Evolutionary conservation across 2,329 filamentous ascomycete genomes (phyloP).

Genomic region (Neopestalotiopsis rosae): DNA sequence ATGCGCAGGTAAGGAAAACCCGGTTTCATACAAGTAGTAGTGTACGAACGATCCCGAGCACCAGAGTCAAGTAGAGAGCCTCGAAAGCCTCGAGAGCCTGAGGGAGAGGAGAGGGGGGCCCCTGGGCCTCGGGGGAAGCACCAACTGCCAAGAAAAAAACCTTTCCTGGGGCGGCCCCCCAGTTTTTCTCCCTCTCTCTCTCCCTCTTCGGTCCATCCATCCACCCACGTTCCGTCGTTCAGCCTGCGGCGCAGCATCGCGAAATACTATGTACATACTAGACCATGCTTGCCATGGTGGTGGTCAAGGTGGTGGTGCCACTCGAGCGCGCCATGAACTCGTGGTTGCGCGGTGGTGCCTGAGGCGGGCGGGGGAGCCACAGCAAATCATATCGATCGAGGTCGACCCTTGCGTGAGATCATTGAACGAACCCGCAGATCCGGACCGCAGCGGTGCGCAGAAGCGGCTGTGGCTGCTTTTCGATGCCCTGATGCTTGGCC

Average conservation of each 20-base stretch:
- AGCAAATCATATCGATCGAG: neutral
- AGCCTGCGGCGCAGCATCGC: neutral
- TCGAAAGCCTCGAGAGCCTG: too few species aligned
- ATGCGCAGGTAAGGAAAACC: too few species aligned
- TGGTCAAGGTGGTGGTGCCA: neutral
- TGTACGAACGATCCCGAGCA: too few species aligned
- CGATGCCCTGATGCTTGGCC: neutral
- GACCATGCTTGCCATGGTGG: neutral
- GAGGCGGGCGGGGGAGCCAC: neutral
- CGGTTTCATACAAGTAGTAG: too few species aligned
- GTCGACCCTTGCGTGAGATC: neutral
- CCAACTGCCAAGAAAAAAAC: too few species aligned
- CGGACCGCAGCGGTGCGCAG: neutral
- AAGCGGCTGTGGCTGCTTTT: neutral
- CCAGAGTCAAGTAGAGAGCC: too few species aligned
- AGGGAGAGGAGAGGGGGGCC: too few species aligned
- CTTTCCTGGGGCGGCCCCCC: too few species aligned
- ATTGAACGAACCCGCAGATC: slow-evolving; percentile 1
- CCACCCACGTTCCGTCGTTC: neutral
- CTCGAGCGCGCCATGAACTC: too few species aligned
- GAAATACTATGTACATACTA: neutral
- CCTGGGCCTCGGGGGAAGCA: too few species aligned
- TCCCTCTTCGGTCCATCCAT: neutral
- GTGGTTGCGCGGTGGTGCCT: neutral
- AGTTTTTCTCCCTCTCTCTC: too few species aligned